Evolutionary conservation across 441 rosid species (phyloP).

Genomic region (Breynia disticha): DNA sequence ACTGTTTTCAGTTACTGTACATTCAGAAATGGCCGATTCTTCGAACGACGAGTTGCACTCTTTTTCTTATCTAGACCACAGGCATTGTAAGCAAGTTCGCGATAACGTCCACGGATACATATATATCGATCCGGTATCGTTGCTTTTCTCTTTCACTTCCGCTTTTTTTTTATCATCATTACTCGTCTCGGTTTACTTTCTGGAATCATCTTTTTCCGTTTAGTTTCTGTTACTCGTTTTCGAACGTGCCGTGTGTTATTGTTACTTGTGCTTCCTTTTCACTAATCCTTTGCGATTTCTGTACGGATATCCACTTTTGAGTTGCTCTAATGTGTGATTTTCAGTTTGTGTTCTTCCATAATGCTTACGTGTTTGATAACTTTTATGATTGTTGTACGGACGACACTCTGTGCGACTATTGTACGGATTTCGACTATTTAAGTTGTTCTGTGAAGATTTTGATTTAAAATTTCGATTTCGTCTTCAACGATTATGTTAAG

Average conservation of each 20-base stretch:
- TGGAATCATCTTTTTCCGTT: neutral
- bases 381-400: no score
- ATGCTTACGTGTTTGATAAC: no score
- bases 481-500: no score
- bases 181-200: neutral
- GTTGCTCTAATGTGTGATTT: no score
- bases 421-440: no score
- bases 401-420: no score
- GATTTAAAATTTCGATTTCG: no score
- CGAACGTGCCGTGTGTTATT: neutral
- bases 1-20: neutral
- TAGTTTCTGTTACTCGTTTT: neutral
- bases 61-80: constrained; percentile 23
- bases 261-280: no score
- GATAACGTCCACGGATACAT: constrained; percentile 73
- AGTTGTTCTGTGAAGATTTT: no score
- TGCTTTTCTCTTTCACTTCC: constrained; percentile 3
- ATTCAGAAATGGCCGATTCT: constrained; percentile 20
- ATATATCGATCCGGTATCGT: constrained; percentile 45
- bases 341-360: no score
- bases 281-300: no score
- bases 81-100: constrained; percentile 41
- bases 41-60: constrained; percentile 15
- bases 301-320: no score
- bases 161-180: neutral